Evolutionary conservation across 2,329 filamentous ascomycete genomes (phyloP).

Genomic region (Thermochaetoides dissita): DNA sequence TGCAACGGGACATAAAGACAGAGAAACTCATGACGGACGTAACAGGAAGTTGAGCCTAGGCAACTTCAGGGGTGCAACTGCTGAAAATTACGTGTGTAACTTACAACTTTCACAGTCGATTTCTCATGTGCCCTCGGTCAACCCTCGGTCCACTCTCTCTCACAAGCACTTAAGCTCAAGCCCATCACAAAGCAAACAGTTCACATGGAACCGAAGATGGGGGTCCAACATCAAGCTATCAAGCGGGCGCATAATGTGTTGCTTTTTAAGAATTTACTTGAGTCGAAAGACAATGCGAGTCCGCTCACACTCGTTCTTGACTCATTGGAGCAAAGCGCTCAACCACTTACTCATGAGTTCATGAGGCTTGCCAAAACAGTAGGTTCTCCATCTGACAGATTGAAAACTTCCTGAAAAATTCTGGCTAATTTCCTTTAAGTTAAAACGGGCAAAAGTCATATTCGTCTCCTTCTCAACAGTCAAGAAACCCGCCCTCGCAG

Average conservation of each 20-base stretch:
- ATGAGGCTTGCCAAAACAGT: slow-evolving; percentile 49
- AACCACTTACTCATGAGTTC: slow-evolving; percentile 58
- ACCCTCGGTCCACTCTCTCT: too few species aligned
- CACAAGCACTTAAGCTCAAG: too few species aligned
- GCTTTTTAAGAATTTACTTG: slow-evolving; percentile 69
- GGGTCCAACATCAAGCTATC: slow-evolving; percentile 35
- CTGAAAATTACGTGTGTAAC: too few species aligned
- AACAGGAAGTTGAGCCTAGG: too few species aligned
- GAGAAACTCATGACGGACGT: too few species aligned
- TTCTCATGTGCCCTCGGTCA: too few species aligned
- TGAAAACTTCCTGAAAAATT: slow-evolving; percentile 1
- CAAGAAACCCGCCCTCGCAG: slow-evolving; percentile 46
- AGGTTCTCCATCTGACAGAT: slow-evolving; percentile 26
- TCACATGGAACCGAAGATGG: too few species aligned
- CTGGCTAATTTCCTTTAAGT: slow-evolving; percentile 25
- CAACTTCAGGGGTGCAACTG: too few species aligned
- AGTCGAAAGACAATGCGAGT: slow-evolving; percentile 63
- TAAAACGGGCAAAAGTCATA: slow-evolving; percentile 54
- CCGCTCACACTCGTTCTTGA: slow-evolving; percentile 81
- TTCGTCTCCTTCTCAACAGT: slow-evolving; percentile 68
- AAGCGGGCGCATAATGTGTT: slow-evolving; percentile 73
- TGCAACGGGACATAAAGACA: too few species aligned
- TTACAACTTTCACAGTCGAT: too few species aligned
- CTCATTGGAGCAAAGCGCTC: slow-evolving; percentile 66
- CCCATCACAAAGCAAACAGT: too few species aligned